A percentile compares a stretch with the other conserved stretches of the same genome.
phyloP scores from a whole-genome alignment of 164 flowering plant species.

The Piper betle region DNA sequence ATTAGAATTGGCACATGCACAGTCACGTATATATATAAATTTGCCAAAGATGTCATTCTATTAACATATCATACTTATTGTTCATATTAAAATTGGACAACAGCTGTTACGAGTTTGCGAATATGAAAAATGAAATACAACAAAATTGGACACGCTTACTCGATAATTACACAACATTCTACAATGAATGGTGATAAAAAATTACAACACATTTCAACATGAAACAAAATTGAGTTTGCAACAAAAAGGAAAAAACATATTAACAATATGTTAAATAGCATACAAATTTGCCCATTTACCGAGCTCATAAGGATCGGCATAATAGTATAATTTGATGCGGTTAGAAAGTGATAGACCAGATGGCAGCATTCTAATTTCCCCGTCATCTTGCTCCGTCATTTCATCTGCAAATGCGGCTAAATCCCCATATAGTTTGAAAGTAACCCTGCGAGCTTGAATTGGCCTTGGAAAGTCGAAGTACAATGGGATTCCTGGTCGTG shows the following conservation, averaged over 20 bases:
- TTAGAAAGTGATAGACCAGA: constrained; percentile 59
- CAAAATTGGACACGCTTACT: background rate
- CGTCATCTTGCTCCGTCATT: constrained; percentile 59
- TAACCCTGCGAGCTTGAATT: constrained; percentile 43
- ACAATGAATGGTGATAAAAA: background rate
- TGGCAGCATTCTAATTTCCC: constrained; percentile 23
- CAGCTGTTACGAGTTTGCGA: no score
- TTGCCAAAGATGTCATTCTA: no score
- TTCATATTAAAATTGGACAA: constrained; percentile 12
- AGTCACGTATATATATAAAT: no score
- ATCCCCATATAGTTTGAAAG: constrained; percentile 77
- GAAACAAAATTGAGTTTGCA: background rate
- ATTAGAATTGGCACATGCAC: constrained; percentile 15
- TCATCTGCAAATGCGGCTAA: constrained; percentile 72
- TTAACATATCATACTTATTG: no score
- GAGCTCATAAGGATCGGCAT: constrained; percentile 73
- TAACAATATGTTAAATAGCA: constrained; percentile 33
- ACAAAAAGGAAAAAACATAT: no score
- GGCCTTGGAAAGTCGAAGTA: constrained; percentile 81
- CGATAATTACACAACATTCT: background rate
- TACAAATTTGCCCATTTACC: constrained; percentile 95
- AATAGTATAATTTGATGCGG: constrained; percentile 68
- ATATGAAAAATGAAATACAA: background rate
- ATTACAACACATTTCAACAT: background rate
- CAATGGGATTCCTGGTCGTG: constrained; percentile 64